A percentile compares a stretch with the other conserved stretches of the same genome.
phyloP scores from a whole-genome alignment of 2,329 filamentous ascomycete species.

The Sarocladium kiliense region DNA sequence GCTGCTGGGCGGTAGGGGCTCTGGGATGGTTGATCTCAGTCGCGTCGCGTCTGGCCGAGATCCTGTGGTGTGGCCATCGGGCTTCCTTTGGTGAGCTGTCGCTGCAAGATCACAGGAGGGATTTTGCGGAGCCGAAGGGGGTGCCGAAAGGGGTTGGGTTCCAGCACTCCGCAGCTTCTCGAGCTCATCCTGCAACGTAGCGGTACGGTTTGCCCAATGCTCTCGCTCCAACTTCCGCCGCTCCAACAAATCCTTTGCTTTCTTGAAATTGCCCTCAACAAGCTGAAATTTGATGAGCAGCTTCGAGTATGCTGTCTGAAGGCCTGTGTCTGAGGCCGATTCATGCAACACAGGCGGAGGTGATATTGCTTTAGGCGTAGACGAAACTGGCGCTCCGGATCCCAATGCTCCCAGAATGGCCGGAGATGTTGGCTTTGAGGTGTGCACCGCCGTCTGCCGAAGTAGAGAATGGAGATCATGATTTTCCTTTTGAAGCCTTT shows the following conservation, averaged over 20 bases:
- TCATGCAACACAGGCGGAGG: neutral
- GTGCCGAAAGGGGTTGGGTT: no score
- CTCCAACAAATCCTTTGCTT: conserved; percentile 30
- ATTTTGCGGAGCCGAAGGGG: neutral
- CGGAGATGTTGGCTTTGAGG: neutral
- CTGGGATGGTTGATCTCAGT: no score
- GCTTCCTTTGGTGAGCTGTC: no score
- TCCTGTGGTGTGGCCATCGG: no score
- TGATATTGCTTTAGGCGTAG: conserved; percentile 6
- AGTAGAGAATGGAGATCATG: neutral
- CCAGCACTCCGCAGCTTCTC: conserved; percentile 16
- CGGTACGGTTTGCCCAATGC: conserved; percentile 37
- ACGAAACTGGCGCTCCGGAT: neutral
- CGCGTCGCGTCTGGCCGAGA: no score
- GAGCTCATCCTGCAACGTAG: conserved; percentile 27
- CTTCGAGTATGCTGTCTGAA: conserved; percentile 28
- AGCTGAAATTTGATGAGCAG: conserved; percentile 35
- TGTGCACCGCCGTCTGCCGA: neutral
- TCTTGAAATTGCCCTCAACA: conserved; percentile 35
- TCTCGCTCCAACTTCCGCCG: conserved; percentile 37
- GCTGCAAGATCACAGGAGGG: neutral
- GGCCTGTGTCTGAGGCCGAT: conserved; percentile 16
- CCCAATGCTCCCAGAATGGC: neutral
- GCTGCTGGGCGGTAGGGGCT: neutral
- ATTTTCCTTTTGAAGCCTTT: neutral